These are phyloP conservation scores for Apophysomyces ossiformis DNA, from an alignment of 371 early-diverging fungal species.

Conservation along the genomic window DNA sequence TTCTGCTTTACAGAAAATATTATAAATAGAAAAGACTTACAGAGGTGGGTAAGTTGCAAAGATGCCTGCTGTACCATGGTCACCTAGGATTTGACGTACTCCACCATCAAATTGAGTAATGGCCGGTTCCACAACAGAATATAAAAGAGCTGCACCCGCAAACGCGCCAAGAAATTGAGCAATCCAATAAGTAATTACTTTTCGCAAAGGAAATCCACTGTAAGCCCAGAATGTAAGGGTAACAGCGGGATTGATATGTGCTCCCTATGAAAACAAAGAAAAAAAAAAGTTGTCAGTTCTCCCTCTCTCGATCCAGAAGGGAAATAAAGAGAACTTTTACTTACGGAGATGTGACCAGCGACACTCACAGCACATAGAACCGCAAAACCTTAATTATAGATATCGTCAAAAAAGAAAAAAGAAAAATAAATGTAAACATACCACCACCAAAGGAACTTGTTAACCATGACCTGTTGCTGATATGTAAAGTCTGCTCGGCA, in stretches of 20 bases:
- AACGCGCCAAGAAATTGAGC: slow-evolving; percentile 77
- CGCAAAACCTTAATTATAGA: slow-evolving; percentile 32
- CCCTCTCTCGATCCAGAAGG: neutral
- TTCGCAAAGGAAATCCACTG: slow-evolving; percentile 67
- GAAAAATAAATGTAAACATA: slow-evolving; percentile 14
- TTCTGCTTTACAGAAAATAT: neutral
- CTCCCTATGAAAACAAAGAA: slow-evolving; percentile 56
- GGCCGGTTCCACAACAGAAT: slow-evolving; percentile 56
- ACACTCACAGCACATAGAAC: slow-evolving; percentile 61
- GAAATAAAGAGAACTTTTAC: slow-evolving; percentile 15
- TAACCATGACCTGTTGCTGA: slow-evolving; percentile 40
- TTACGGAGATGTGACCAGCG: slow-evolving; percentile 78
- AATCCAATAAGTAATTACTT: slow-evolving; percentile 63
- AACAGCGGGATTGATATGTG: slow-evolving; percentile 83
- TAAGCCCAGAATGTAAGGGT: slow-evolving; percentile 72
- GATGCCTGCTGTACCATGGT: slow-evolving; percentile 67
- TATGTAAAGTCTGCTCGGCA: slow-evolving; percentile 51
- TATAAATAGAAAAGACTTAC: slow-evolving; percentile 13
- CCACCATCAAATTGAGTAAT: slow-evolving; percentile 67
- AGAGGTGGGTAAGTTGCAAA: slow-evolving; percentile 70
- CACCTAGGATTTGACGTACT: slow-evolving; percentile 55
- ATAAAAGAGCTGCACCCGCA: slow-evolving; percentile 72
- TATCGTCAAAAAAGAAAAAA: too few species aligned
- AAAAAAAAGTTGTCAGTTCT: neutral
- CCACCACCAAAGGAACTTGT: slow-evolving; percentile 44